Evolutionary conservation across 345 rosid genomes (phyloP).

Genomic region (Geranium rotundifolium): DNA sequence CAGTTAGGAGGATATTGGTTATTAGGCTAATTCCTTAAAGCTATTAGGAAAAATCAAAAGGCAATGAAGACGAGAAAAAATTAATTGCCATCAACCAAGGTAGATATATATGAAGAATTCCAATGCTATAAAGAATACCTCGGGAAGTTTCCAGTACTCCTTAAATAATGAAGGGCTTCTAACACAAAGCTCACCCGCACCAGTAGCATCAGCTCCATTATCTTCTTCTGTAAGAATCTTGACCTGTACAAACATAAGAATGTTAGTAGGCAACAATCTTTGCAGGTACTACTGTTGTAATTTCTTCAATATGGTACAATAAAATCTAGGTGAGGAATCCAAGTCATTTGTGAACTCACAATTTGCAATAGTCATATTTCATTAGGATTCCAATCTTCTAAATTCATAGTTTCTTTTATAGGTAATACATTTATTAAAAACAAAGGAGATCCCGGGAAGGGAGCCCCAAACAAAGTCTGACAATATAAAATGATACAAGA

Average conservation of each 20-base stretch:
- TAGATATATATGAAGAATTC: not conserved
- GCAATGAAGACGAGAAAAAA: not conserved
- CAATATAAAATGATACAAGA: no score
- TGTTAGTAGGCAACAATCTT: not conserved
- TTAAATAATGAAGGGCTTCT: conserved; percentile 89
- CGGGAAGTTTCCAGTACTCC: conserved; percentile 94
- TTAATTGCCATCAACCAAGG: not conserved
- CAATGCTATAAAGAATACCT: conserved; percentile 29
- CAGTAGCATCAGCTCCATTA: conserved; percentile 30
- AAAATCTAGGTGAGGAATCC: not conserved
- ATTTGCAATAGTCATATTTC: no score
- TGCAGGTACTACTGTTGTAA: not conserved
- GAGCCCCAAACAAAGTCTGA: no score
- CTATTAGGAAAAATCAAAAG: not conserved
- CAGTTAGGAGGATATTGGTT: not conserved
- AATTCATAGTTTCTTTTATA: not conserved
- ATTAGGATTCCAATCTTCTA: not conserved
- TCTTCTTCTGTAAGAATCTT: conserved; percentile 51
- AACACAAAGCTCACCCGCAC: conserved; percentile 79
- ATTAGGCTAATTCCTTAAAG: not conserved
- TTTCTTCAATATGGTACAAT: not conserved
- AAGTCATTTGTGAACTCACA: not conserved
- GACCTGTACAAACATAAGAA: conserved; percentile 34
- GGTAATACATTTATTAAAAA: no score
- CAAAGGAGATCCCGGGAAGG: no score